Conservation (phyloP, 2,329 filamentous ascomycete species). For the Chrysoporthe deuterocubensis region DNA sequence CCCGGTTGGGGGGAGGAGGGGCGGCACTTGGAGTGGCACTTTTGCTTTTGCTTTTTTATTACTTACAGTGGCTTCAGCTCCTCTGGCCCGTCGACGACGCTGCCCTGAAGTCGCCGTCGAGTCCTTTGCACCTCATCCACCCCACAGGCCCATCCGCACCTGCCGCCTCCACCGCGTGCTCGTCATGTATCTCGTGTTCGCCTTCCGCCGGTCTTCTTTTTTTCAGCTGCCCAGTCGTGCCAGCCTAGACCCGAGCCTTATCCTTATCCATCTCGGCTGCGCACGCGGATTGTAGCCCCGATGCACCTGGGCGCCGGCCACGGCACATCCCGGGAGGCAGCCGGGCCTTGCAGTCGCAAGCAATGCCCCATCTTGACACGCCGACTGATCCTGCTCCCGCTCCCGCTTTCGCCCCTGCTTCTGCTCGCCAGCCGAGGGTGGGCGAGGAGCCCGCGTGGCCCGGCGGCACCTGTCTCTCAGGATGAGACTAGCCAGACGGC, state of each 20-base stretch:
- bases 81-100: no score
- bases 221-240: background rate
- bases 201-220: background rate
- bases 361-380: background rate
- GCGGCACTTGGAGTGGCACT: background rate
- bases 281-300: no score
- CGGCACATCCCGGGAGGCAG: background rate
- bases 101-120: background rate
- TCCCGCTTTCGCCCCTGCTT: background rate
- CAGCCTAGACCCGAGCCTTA: background rate
- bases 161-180: no score
- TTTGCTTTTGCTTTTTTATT: background rate
- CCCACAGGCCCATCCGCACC: no score
- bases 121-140: background rate
- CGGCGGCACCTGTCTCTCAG: background rate
- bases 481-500: background rate
- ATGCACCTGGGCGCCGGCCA: background rate
- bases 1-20: background rate
- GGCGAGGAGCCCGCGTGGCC: no score
- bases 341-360: background rate
- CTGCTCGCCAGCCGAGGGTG: background rate
- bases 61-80: constrained; percentile 1
- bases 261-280: background rate
- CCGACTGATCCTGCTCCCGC: background rate
- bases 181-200: background rate